Conservation (phyloP, 495 filamentous ascomycete species). For the Annulohypoxylon nitens region DNA sequence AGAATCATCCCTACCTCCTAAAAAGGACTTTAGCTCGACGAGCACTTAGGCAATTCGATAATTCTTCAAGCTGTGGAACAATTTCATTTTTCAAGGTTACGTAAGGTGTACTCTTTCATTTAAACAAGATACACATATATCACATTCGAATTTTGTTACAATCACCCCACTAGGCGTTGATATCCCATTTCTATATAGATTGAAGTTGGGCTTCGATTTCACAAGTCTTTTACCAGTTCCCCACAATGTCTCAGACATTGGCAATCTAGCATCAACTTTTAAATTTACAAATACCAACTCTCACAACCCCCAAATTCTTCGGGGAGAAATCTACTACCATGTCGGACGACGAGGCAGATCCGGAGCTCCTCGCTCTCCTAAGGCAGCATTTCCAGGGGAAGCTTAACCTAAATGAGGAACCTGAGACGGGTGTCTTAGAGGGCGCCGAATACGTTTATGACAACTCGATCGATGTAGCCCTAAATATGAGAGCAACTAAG, state of each 20-base stretch:
- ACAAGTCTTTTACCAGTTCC: background rate
- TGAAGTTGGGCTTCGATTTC: slow-evolving; percentile 19
- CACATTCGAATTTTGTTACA: background rate
- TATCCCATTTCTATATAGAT: background rate
- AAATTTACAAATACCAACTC: slow-evolving; percentile 5
- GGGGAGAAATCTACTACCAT: slow-evolving; percentile 56
- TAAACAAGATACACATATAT: slow-evolving; percentile 12
- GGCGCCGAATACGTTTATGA: slow-evolving; percentile 88
- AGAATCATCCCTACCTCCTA: slow-evolving; percentile 5
- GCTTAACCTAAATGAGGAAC: slow-evolving; percentile 59
- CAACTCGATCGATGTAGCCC: slow-evolving; percentile 91
- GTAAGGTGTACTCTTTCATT: background rate
- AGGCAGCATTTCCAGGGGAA: slow-evolving; percentile 79
- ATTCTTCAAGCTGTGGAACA: slow-evolving; percentile 1
- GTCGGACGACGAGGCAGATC: slow-evolving; percentile 92
- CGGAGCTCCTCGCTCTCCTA: slow-evolving; percentile 87
- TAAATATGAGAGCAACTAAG: slow-evolving; percentile 83
- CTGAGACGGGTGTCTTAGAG: slow-evolving; percentile 84
- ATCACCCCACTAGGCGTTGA: background rate
- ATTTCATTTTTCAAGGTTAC: background rate
- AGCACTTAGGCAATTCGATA: background rate
- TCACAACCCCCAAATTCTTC: slow-evolving; percentile 11
- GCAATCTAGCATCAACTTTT: background rate
- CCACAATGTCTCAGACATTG: slow-evolving; percentile 16
- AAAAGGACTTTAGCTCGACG: background rate